A percentile compares a stretch with the other conserved stretches of the same genome.
Evolutionary conservation across 2,329 filamentous ascomycete genomes (phyloP).

Genomic region (Penicillium sp.): DNA sequence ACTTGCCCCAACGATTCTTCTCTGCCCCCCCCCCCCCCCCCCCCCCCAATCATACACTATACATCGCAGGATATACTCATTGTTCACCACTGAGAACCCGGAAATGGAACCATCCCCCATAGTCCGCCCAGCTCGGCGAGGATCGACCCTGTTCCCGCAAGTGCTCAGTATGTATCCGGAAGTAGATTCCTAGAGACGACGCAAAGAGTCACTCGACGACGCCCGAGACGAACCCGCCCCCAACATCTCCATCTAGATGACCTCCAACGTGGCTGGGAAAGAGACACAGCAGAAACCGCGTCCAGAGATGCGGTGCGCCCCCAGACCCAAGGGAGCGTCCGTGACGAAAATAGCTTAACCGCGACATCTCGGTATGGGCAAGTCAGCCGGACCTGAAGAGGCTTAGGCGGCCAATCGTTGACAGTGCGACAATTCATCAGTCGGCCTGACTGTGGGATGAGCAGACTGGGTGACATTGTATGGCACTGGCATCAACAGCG

Average conservation of each 20-base stretch:
- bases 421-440: constrained; percentile 25
- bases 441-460: constrained; percentile 15
- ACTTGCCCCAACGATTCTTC: constrained; percentile 3
- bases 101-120: too few species aligned
- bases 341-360: constrained; percentile 33
- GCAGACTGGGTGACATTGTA: too few species aligned
- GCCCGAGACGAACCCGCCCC: background rate
- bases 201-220: too few species aligned
- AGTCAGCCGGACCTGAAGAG: constrained; percentile 30
- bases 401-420: constrained; percentile 19
- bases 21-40: too few species aligned
- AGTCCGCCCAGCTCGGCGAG: too few species aligned
- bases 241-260: constrained; percentile 7
- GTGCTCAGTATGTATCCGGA: too few species aligned
- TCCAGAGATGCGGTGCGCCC: constrained; percentile 12
- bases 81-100: too few species aligned
- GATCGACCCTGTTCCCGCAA: too few species aligned
- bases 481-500: too few species aligned
- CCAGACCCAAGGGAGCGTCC: constrained; percentile 14
- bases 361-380: constrained; percentile 14
- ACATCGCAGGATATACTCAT: too few species aligned
- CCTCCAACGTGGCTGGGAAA: constrained; percentile 13
- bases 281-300: background rate
- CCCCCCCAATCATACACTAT: too few species aligned
- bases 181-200: too few species aligned